Conservation (phyloP, 2,329 filamentous ascomycete species). For the Bertia moriformis region DNA sequence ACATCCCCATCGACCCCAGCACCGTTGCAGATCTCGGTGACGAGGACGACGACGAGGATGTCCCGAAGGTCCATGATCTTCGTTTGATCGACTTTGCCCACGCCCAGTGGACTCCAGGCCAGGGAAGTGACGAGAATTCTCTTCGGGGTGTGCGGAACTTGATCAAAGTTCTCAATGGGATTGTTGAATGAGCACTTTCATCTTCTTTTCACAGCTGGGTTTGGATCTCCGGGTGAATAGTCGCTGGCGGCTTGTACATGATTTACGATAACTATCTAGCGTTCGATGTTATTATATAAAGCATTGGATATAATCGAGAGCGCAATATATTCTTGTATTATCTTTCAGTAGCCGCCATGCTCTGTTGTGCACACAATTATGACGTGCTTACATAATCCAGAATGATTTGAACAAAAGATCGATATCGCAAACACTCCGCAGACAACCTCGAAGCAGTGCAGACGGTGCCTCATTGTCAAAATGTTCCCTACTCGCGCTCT, state of each 20-base stretch:
- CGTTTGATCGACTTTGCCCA: slow-evolving; percentile 97
- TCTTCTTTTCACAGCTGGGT: too few species aligned
- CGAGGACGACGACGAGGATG: slow-evolving; percentile 25
- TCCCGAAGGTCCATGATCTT: slow-evolving; percentile 58
- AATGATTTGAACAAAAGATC: not conserved
- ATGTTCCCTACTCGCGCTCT: slow-evolving; percentile 1
- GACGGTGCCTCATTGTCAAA: too few species aligned
- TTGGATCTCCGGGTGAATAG: too few species aligned
- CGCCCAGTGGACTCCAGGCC: slow-evolving; percentile 66
- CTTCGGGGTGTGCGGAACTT: slow-evolving; percentile 62
- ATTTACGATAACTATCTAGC: not conserved
- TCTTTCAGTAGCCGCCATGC: too few species aligned
- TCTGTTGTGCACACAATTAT: too few species aligned
- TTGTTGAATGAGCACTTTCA: slow-evolving; percentile 18
- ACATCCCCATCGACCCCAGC: slow-evolving; percentile 3
- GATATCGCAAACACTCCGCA: not conserved
- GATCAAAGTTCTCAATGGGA: slow-evolving; percentile 53
- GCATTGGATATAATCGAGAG: not conserved
- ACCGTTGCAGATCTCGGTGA: not conserved
- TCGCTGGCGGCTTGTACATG: not conserved
- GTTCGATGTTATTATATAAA: not conserved
- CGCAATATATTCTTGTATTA: too few species aligned
- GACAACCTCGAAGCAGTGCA: too few species aligned
- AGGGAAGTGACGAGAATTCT: slow-evolving; percentile 75
- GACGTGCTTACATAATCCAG: too few species aligned